A percentile compares a stretch with the other conserved stretches of the same genome.
Conservation (phyloP, 208 protist genomes). For the Crithidia acanthocephali region DNA sequence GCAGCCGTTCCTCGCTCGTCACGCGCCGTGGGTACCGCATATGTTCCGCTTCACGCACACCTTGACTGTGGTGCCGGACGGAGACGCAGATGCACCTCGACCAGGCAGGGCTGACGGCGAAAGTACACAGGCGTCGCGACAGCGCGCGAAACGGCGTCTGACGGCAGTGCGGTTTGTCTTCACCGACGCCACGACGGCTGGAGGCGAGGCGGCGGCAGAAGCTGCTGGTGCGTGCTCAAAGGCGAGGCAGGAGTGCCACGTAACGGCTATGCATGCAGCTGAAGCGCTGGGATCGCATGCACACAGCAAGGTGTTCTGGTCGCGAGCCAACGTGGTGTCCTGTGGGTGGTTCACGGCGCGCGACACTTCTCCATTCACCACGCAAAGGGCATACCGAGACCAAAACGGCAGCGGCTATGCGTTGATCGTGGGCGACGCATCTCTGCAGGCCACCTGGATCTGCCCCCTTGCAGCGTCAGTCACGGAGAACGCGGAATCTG, state of each 20-base stretch:
- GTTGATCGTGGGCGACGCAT: conserved; percentile 17
- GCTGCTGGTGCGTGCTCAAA: not conserved
- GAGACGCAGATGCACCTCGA: no score
- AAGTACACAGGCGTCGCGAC: not conserved
- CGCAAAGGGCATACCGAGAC: not conserved
- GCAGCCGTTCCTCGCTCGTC: not conserved
- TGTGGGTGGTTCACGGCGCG: conserved; percentile 5
- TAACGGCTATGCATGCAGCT: no score
- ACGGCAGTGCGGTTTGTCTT: conserved; percentile 4
- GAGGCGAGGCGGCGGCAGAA: not conserved
- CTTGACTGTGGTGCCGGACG: no score
- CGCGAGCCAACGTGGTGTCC: conserved; percentile 11
- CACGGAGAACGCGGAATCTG: not conserved
- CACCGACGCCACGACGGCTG: not conserved
- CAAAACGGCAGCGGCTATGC: conserved; percentile 5
- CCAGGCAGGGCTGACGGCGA: not conserved
- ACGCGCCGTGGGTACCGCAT: not conserved
- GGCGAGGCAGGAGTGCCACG: no score
- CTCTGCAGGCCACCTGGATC: conserved; percentile 16
- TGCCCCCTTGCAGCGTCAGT: conserved; percentile 23
- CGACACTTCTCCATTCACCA: not conserved
- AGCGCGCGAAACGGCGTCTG: not conserved
- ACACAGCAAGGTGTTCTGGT: not conserved
- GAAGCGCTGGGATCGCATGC: no score
- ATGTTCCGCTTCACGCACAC: not conserved